A percentile compares a stretch with the other conserved stretches of the same genome.
Evolutionary conservation across 1,284 basidiomycete genomes (phyloP).

Genomic region (Trichosporon sp.): DNA sequence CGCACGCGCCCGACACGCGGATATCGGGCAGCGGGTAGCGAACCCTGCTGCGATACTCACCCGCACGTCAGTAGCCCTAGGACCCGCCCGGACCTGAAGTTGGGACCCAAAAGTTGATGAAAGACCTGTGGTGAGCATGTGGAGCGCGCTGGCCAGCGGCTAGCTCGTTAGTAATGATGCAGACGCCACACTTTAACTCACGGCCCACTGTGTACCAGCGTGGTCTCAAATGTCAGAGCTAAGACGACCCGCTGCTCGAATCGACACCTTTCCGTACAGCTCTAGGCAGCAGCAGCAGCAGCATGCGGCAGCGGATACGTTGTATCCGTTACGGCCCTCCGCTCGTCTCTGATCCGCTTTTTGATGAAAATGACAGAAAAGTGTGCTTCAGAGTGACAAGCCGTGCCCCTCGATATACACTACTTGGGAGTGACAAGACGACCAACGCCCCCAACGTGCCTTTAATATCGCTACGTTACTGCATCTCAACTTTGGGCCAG

Average conservation of each 20-base stretch:
- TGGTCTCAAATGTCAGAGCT: too few species aligned
- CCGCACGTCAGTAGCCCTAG: neutral
- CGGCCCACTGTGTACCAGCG: neutral
- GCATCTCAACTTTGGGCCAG: too few species aligned
- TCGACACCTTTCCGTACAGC: too few species aligned
- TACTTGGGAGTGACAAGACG: neutral
- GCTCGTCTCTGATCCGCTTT: too few species aligned
- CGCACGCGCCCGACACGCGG: neutral
- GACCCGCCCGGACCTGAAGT: neutral
- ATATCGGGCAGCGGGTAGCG: neutral
- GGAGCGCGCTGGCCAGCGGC: too few species aligned
- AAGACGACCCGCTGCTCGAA: too few species aligned
- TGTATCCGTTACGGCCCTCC: too few species aligned
- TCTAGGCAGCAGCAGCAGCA: too few species aligned
- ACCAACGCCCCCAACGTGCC: neutral
- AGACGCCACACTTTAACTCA: neutral
- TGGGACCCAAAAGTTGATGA: neutral
- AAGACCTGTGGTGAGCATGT: too few species aligned
- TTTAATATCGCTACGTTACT: too few species aligned
- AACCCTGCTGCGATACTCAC: neutral
- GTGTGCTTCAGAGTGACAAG: neutral
- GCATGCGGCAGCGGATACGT: neutral
- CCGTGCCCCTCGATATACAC: neutral
- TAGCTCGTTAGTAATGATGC: too few species aligned
- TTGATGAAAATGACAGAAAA: neutral